Base-by-base conservation (phyloP, 768 basidiomycete species). In the Tricholoma furcatifolium region DNA sequence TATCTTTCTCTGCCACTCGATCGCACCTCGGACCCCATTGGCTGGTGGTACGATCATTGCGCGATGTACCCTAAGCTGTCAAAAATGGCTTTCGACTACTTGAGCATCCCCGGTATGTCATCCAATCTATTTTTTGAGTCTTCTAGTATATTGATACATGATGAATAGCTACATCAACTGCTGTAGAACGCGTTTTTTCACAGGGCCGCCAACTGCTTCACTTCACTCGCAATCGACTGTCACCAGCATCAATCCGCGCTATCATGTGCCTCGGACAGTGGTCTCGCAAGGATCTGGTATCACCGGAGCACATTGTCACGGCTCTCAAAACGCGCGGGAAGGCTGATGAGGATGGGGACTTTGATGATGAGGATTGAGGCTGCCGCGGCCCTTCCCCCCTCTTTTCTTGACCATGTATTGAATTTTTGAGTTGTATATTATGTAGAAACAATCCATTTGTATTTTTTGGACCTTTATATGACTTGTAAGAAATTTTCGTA, bases 31-130 rank as follows among this genome's bases (percentile, higher is more conserved):
- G 3, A 34, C 20, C 24, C 39, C 21, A 5, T 31, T 11, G 39
- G 21, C 20, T n/a, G n/a, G n/a, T n/a, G n/a, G n/a, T n/a, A n/a
- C n/a, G n/a, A n/a, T n/a, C n/a, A n/a, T n/a, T n/a, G n/a, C n/a
- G 14, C 35, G n/a, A 47, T 51, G 1, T 72, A 56, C 50, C 70
- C 67, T 17, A 34, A 47, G 3, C 65, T 72, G 2, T 65, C 61
- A 0, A 50, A 57, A 0, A 69, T 74, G 70, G 69, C 63, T 6
- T 39, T 67, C 0, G 63, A 69, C 30, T 67, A 69, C 35, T 54
- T 65, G 2, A 52, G 43, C 7, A 61, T 66, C 31, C 66, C 59
- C 1, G 60, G 62, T 66, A 52, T 14, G 55, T 62, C n/a, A 10
- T 27, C 14, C 24, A 34, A 1, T 48, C n/a, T 17, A 48, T 34